These are phyloP conservation scores for Diaporthe aspalathi DNA, from an alignment of 2,329 filamentous ascomycete species.

Conservation along the genomic window DNA sequence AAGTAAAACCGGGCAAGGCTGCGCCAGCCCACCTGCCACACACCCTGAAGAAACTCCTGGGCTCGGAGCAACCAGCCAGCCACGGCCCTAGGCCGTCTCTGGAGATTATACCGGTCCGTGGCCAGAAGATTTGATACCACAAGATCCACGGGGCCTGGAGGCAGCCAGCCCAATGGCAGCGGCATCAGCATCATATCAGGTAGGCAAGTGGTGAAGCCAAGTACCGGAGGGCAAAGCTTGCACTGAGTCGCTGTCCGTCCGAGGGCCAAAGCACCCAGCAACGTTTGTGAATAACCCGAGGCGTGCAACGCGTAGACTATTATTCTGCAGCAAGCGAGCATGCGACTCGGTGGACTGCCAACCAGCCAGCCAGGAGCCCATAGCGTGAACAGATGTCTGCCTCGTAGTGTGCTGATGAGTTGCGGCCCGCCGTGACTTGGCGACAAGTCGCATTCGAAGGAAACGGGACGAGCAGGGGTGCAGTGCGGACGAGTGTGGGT, in stretches of 20 bases:
- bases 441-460: conserved; percentile 28
- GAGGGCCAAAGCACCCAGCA: conserved; percentile 16
- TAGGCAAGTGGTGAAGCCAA: background rate
- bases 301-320: background rate
- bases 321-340: background rate
- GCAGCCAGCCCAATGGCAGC: conserved; percentile 8
- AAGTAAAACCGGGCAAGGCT: conserved; percentile 37
- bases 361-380: background rate
- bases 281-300: background rate
- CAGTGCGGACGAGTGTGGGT: conserved; percentile 37
- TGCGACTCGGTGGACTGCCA: background rate
- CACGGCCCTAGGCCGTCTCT: conserved; percentile 2
- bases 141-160: conserved; percentile 1
- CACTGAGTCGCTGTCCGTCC: conserved; percentile 12
- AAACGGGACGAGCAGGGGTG: conserved; percentile 34
- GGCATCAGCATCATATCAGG: too few species aligned
- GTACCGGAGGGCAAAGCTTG: conserved; percentile 15
- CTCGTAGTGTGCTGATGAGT: conserved; percentile 16
- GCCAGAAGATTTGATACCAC: conserved; percentile 18
- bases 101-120: conserved; percentile 31
- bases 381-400: background rate
- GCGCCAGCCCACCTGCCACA: conserved; percentile 35
- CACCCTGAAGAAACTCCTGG: conserved; percentile 36
- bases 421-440: conserved; percentile 32
- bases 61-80: conserved; percentile 8